Evolutionary conservation across 2,329 filamentous ascomycete genomes (phyloP), one percentile per base, ranked within the genome.

Genomic region (Diaporthe aspalathi): DNA sequence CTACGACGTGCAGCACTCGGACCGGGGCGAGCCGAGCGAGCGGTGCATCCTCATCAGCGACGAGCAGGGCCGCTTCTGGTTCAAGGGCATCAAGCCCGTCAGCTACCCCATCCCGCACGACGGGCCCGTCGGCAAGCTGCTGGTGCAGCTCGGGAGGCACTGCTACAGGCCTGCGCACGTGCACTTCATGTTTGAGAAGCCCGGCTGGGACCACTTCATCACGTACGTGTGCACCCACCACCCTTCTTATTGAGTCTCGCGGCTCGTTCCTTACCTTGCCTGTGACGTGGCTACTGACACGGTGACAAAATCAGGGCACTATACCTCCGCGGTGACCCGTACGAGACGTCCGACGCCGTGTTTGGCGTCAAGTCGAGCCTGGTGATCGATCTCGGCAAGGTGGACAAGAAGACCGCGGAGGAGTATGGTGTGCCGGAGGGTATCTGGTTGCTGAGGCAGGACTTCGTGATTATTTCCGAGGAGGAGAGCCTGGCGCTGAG

Each of bases 141-240:
- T 96, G 76, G 82, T 84, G 78, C 80, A 83, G 76, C 79, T 96
- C 76, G 86, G 87, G n/a, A 84, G 94, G n/a, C 94, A 96, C 82
- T 90, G 90, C 70, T 95, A 90, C 83, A 83, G 94, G 67, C 94
- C 93, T 1, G 89, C 90, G 24, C 93, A 96, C 80, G 88, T 95
- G 85, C 93, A 96, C 80, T 96, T 96, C 77, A 96, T 97, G 93
- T 94, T 97, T 82, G 89, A 91, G 78, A 94, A 94, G 84, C 81
- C 86, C 43, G 92, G 93, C 0, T 94, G 89, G 83, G 94, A 97
- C 83, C 89, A 92, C 79, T 81, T 97, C 76, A 92, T 96, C 78
- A 97, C 94, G 93, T 95, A 84, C 74, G 91, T 90, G 12, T 43
- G n/a, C 52, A 27, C 53, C 45, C 17, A n/a, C n/a, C n/a, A n/a